phyloP scores from a whole-genome alignment of 768 basidiomycete species.

The Agrocybe pediades region DNA sequence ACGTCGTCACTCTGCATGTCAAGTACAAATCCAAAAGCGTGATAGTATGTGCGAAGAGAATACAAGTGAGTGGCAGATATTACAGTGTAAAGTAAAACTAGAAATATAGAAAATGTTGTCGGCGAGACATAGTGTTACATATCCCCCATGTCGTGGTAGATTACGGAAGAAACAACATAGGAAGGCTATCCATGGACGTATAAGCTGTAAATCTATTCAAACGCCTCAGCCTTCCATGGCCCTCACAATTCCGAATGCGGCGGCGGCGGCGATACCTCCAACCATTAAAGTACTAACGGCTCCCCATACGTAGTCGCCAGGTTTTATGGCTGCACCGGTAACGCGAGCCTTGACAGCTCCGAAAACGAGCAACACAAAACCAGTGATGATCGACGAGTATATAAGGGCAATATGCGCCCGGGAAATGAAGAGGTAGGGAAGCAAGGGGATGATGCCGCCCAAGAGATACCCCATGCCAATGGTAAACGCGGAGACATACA shows the following conservation, averaged over 20 bases:
- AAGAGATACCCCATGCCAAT: slow-evolving; percentile 94
- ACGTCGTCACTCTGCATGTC: no score
- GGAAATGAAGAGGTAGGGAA: slow-evolving; percentile 90
- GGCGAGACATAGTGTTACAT: neutral
- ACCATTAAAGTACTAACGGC: slow-evolving; percentile 86
- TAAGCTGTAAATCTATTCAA: neutral
- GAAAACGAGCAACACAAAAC: slow-evolving; percentile 84
- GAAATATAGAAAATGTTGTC: neutral
- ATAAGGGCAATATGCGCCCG: slow-evolving; percentile 67
- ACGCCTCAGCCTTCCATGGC: slow-evolving; percentile 38
- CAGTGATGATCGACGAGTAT: slow-evolving; percentile 81
- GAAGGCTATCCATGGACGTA: no score
- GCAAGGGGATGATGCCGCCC: slow-evolving; percentile 89
- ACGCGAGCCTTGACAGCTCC: slow-evolving; percentile 89
- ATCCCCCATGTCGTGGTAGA: neutral
- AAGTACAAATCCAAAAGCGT: neutral
- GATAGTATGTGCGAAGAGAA: neutral
- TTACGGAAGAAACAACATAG: neutral
- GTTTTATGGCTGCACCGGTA: slow-evolving; percentile 74
- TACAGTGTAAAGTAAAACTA: neutral
- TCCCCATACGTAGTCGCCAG: slow-evolving; percentile 80
- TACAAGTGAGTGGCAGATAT: neutral
- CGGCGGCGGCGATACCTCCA: slow-evolving; percentile 86
- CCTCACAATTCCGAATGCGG: slow-evolving; percentile 56
- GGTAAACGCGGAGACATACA: slow-evolving; percentile 91